phyloP scores from a whole-genome alignment of 2,329 filamentous ascomycete species.

The Thelonectria blattea region DNA sequence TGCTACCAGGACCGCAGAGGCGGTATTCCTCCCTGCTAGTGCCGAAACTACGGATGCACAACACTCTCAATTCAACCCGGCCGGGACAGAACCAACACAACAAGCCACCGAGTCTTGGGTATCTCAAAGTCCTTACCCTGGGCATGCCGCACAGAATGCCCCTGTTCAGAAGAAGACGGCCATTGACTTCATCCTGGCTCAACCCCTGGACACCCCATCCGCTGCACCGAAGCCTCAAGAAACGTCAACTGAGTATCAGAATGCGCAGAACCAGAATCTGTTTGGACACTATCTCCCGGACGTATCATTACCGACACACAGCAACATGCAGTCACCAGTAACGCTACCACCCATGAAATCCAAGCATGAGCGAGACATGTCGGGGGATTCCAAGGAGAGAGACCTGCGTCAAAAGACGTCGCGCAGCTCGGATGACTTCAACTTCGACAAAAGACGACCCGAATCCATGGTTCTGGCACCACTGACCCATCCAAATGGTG shows the following conservation, averaged over 20 bases:
- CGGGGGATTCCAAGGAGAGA: background rate
- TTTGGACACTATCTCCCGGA: background rate
- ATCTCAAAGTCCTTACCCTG: background rate
- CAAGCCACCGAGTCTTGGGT: background rate
- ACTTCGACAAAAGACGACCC: slow-evolving; percentile 19
- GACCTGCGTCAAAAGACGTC: background rate
- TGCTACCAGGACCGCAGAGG: slow-evolving; percentile 15
- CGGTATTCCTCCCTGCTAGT: slow-evolving; percentile 13
- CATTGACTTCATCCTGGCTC: background rate
- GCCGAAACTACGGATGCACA: background rate
- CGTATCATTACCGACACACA: background rate
- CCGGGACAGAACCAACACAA: slow-evolving; percentile 1
- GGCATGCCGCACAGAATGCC: background rate
- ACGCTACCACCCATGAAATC: background rate
- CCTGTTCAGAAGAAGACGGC: background rate
- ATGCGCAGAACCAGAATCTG: slow-evolving; percentile 1
- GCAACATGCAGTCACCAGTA: background rate
- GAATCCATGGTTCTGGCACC: slow-evolving; percentile 36
- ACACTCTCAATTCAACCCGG: background rate
- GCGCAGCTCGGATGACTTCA: background rate
- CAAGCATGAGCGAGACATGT: background rate
- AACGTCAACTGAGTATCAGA: background rate
- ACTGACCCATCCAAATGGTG: slow-evolving; percentile 48
- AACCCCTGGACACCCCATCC: background rate
- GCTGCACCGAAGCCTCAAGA: background rate